Base-by-base conservation (phyloP, 768 basidiomycete genomes). In the Suillus weaverae region DNA sequence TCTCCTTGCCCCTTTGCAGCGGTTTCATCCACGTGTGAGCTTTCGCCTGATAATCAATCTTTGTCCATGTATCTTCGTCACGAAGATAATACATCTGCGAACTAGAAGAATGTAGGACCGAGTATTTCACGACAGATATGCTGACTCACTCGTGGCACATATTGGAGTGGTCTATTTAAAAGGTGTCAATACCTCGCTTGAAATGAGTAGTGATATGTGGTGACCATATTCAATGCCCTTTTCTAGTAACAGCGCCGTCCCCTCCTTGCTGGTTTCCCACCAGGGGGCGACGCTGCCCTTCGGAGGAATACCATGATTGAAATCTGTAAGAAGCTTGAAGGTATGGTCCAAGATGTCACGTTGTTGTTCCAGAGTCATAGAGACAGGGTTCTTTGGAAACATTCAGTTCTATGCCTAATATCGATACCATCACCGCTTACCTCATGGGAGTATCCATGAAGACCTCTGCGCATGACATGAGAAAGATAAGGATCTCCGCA, bases 1-100 rank as follows among this genome's bases (percentile, higher is more conserved):
- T 91, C 55, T 82, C 81, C 20, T 87, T 86, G 0, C 90, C 91
- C 50, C 82, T 80, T 57, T 75, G 73, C 14, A 92, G 81, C 0
- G 90, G 90, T 69, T 88, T 84, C 90, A 92, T 93, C 91, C 90
- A 93, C 0, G 80, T 79, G 63, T 80, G 72, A 1, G 91, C 89
- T 22, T 82, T 70, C 16, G 83, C 80, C 1, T 76, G 70, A 71
- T 90, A 90, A 69, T 90, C 79, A 64, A 93, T 91, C 72, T 89
- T 89, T 30, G 85, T 86, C 90, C 90, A 92, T 4, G 78, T 77
- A 66, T 93, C 90, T 66, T 85, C 80, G 65, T 89, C 86, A 39
- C 89, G 82, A 44, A 90, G 77, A 70, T 88, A 92, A 72, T 84
- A 91, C 7, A 87, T 85, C 69, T 89, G 84, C 60, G 84, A 89